These are phyloP conservation scores for Leccinum imitatum DNA, from an alignment of 768 basidiomycete genomes.

Conservation along the genomic window DNA sequence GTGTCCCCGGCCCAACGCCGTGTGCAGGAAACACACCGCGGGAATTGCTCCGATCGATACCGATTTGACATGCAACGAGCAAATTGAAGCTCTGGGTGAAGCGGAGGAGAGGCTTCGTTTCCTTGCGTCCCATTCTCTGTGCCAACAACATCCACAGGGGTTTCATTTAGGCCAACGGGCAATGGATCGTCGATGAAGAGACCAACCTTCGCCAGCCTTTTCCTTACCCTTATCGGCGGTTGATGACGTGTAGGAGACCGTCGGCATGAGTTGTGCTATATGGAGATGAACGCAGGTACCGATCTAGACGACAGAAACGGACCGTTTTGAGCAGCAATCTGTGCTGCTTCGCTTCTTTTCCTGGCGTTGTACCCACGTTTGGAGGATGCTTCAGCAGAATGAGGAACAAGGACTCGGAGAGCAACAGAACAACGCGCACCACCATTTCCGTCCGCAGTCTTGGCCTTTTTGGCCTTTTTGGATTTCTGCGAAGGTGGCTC, in stretches of 20 bases:
- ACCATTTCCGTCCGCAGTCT: conserved; percentile 35
- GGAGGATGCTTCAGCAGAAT: conserved; percentile 37
- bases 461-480: conserved; percentile 47
- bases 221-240: conserved; percentile 46
- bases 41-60: conserved; percentile 69
- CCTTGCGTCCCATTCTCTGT: conserved; percentile 31
- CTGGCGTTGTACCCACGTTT: conserved; percentile 71
- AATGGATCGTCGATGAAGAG: conserved; percentile 1
- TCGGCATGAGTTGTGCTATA: conserved; percentile 46
- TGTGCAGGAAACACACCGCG: conserved; percentile 80
- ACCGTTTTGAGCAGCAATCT: conserved; percentile 67
- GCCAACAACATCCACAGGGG: conserved; percentile 32
- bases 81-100: conserved; percentile 69
- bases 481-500: conserved; percentile 43
- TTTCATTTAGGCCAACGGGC: conserved; percentile 11
- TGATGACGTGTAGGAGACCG: conserved; percentile 41
- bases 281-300: conserved; percentile 16
- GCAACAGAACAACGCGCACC: conserved; percentile 22
- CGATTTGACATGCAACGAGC: conserved; percentile 84
- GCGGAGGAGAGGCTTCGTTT: conserved; percentile 31
- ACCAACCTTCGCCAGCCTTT: conserved; percentile 40
- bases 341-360: conserved; percentile 70
- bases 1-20: conserved; percentile 88
- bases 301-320: conserved; percentile 16
- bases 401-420: conserved; percentile 10